Evolutionary conservation across 345 rosid genomes (phyloP).

Genomic region (Camelina sativa): DNA sequence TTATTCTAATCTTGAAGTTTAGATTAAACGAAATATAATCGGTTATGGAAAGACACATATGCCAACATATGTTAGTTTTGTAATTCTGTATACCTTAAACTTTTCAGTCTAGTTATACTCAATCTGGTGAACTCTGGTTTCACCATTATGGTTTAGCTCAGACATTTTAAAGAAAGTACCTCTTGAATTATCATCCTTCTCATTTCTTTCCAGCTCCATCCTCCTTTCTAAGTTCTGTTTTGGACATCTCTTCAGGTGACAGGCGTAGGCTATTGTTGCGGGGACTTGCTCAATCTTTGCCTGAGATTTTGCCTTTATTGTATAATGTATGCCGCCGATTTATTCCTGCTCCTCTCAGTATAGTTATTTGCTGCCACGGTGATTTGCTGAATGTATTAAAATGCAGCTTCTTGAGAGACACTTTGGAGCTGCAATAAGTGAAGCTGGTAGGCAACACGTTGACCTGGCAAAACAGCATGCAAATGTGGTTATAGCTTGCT

Average conservation of each 20-base stretch:
- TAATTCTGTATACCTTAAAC: neutral
- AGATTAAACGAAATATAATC: neutral
- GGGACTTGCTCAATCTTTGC: conserved; percentile 76
- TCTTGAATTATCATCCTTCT: neutral
- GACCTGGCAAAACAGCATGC: conserved; percentile 85
- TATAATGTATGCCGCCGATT: conserved; percentile 58
- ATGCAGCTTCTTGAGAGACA: conserved; percentile 76
- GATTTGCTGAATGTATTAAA: conserved; percentile 32
- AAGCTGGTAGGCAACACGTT: conserved; percentile 62
- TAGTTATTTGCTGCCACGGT: conserved; percentile 13
- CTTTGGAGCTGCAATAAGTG: conserved; percentile 70
- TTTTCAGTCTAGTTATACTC: neutral
- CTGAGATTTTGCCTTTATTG: conserved; percentile 77
- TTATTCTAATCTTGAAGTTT: conserved; percentile 5
- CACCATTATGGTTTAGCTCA: neutral
- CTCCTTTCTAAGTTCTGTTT: conserved; percentile 19
- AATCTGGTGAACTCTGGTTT: conserved; percentile 2
- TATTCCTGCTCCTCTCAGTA: neutral
- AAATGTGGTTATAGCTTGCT: conserved; percentile 69
- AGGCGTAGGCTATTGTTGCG: conserved; percentile 74
- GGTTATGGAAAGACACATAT: neutral
- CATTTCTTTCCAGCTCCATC: neutral
- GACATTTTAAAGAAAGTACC: neutral
- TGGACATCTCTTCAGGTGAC: conserved; percentile 57
- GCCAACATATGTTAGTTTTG: neutral